Conservation (phyloP, 129 eudicot species). For the Calendula officinalis region DNA sequence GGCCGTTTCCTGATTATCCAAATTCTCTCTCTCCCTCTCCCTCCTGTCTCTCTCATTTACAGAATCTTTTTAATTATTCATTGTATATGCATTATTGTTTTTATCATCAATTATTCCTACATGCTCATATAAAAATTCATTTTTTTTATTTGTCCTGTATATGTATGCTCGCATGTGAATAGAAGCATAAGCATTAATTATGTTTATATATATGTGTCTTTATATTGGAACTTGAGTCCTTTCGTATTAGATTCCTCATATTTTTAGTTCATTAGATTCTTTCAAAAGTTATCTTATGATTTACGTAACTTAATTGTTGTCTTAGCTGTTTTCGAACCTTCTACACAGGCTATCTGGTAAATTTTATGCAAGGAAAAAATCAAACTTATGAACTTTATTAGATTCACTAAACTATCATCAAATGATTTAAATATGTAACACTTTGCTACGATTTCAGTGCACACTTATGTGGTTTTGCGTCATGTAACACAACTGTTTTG, state of each 20-base stretch:
- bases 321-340: no score
- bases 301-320: no score
- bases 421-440: neutral
- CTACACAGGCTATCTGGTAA: no score
- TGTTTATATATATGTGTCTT: neutral
- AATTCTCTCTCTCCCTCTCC: constrained; percentile 20
- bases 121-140: neutral
- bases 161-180: constrained; percentile 28
- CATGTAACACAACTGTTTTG: neutral
- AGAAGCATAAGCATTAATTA: constrained; percentile 5
- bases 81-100: constrained; percentile 4
- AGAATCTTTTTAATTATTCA: constrained; percentile 24
- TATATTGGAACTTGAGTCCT: neutral
- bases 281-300: no score
- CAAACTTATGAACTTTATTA: no score
- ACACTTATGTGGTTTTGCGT: neutral
- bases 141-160: constrained; percentile 19
- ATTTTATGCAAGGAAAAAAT: no score
- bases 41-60: constrained; percentile 25
- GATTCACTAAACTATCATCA: neutral
- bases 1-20: constrained; percentile 53
- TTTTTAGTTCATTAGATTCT: constrained; percentile 1
- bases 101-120: neutral
- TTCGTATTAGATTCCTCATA: neutral
- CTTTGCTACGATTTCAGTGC: constrained; percentile 7